phyloP scores from a whole-genome alignment of 169 alveolate species.

The Fabrea salina region DNA sequence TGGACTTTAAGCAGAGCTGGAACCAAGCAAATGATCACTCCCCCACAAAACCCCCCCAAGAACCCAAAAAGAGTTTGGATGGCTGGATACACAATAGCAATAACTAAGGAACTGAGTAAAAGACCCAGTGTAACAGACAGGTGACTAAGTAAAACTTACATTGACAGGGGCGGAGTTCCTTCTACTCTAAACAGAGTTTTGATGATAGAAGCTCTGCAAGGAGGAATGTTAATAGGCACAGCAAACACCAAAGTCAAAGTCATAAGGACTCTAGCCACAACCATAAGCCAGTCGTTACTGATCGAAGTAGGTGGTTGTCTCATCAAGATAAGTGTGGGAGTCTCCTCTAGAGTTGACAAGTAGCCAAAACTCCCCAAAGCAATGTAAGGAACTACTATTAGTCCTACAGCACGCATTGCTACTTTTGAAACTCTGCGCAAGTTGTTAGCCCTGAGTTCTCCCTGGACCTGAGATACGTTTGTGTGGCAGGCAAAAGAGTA shows the following conservation, averaged over 20 bases:
- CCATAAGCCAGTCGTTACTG: slow-evolving; percentile 28
- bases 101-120: slow-evolving; percentile 13
- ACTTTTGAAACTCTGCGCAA: slow-evolving; percentile 19
- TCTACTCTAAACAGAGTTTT: neutral
- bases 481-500: slow-evolving; percentile 25
- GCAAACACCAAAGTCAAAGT: neutral
- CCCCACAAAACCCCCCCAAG: slow-evolving; percentile 49
- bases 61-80: slow-evolving; percentile 19
- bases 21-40: slow-evolving; percentile 42
- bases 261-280: slow-evolving; percentile 8
- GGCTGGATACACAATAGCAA: slow-evolving; percentile 18
- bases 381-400: neutral
- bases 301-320: slow-evolving; percentile 7
- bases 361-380: slow-evolving; percentile 20
- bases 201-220: slow-evolving; percentile 12
- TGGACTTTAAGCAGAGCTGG: slow-evolving; percentile 38
- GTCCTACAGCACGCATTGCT: neutral
- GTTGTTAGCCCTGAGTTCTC: neutral
- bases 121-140: slow-evolving; percentile 30
- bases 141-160: slow-evolving; percentile 5
- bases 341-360: neutral
- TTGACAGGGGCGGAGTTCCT: neutral
- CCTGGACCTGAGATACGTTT: slow-evolving; percentile 9
- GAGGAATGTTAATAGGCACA: slow-evolving; percentile 27
- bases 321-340: slow-evolving; percentile 25